Conservation (phyloP, 345 rosid genomes). For the Eucalyptus marginata region DNA sequence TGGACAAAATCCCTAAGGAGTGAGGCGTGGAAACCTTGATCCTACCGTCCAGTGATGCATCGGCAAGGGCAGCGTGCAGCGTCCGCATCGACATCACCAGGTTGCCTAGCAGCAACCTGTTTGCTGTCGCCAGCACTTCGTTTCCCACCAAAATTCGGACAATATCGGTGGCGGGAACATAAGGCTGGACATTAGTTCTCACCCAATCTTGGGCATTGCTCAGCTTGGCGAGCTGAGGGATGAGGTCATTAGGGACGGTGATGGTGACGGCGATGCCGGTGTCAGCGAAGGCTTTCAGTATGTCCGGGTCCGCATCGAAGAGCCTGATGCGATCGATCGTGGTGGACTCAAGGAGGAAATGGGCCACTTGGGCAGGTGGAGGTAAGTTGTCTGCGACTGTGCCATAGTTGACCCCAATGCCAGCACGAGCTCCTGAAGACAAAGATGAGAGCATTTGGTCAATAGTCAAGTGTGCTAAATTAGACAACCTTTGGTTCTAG, state of each 20-base stretch:
- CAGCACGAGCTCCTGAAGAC: constrained; percentile 24
- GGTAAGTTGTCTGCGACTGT: constrained; percentile 67
- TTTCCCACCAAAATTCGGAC: constrained; percentile 78
- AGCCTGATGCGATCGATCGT: constrained; percentile 56
- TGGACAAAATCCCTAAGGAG: constrained; percentile 57
- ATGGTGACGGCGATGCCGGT: constrained; percentile 53
- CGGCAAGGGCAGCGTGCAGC: constrained; percentile 58
- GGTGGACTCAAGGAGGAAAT: constrained; percentile 59
- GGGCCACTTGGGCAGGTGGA: constrained; percentile 59
- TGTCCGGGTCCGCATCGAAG: constrained; percentile 44
- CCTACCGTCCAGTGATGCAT: constrained; percentile 35
- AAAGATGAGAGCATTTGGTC: not conserved
- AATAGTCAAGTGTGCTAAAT: not conserved
- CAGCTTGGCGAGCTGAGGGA: constrained; percentile 48
- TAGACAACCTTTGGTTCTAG: not conserved
- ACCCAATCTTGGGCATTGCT: constrained; percentile 56
- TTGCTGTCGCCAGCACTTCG: constrained; percentile 54
- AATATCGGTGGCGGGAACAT: constrained; percentile 52
- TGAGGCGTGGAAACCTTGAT: constrained; percentile 83
- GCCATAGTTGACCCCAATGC: constrained; percentile 75
- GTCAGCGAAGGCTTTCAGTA: constrained; percentile 52
- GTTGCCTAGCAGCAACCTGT: constrained; percentile 23
- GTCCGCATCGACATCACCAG: constrained; percentile 70
- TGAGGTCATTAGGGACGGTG: constrained; percentile 58
- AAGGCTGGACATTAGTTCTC: constrained; percentile 31